Evolutionary conservation across 352 stramenopile genomes (phyloP), one percentile per base, ranked within the genome.

Genomic region (Phytophthora capsici): DNA sequence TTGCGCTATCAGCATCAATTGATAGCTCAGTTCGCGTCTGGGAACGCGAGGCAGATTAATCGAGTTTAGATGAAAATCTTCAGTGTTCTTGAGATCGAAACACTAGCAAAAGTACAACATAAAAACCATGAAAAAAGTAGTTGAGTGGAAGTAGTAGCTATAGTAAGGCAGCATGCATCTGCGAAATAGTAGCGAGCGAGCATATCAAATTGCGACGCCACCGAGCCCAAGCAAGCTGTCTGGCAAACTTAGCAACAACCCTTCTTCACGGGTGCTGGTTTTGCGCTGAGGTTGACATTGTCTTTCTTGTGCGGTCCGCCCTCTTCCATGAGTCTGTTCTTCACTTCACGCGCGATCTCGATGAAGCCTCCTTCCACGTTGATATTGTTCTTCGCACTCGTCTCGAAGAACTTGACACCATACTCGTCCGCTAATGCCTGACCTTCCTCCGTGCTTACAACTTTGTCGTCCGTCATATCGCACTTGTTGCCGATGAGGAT

Each of bases 401-500:
- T 98, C 75, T 98, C 95, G 66, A 98, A 98, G 70, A 98, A 98
- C 78, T 97, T 96, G 72, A 98, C 93, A 48, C 93, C 93, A 62
- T 97, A 98, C 75, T 98, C 90, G 66, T 96, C 86, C 54, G 95
- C 95, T 80, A 98, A 88, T 85, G 91, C 86, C 73, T 97, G 87
- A 23, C 95, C 95, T 77, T 98, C 95, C 69, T 98, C 94, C 58
- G 86, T 97, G 73, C 87, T 98, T 65, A 98, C 93, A 45, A 97
- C 89, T 81, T 98, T 98, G 73, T 99, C 95, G 69, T 98, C 93
- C 48, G 95, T 93, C 85, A 99, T 98, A 96, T 99, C 97, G 71
- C 94, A 99, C 89, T 99, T 99, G 83, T 99, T 99, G 37, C 97
- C 98, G 60, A 99, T 98, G 54, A 99, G 77, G 70, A 99, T 99